A percentile compares a stretch with the other conserved stretches of the same genome.
phyloP scores from a whole-genome alignment of 1,284 basidiomycete species.

The Sphagnurus paluster region DNA sequence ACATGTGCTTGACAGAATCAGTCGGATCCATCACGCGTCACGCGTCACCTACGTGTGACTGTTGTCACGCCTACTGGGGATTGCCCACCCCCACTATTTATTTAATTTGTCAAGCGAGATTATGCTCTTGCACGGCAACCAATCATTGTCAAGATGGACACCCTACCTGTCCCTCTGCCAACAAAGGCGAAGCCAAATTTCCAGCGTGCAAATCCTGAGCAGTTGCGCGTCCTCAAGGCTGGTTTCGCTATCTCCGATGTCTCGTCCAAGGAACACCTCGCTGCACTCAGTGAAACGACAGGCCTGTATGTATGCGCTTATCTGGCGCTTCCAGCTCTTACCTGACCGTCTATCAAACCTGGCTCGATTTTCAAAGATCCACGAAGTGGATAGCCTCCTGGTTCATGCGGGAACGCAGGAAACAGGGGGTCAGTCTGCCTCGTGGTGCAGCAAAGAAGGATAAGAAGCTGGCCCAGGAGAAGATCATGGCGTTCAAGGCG shows the following conservation, averaged over 20 bases:
- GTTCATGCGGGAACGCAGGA: constrained; percentile 21
- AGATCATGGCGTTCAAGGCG: constrained; percentile 18
- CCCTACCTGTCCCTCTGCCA: constrained; percentile 8
- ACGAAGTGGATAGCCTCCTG: constrained; percentile 23
- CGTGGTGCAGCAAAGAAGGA: not conserved
- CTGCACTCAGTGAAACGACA: constrained; percentile 15
- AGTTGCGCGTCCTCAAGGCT: constrained; percentile 14
- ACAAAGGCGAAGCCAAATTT: constrained; percentile 10
- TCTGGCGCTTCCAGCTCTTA: not conserved
- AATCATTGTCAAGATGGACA: constrained; percentile 12
- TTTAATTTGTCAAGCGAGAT: no score
- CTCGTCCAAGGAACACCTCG: constrained; percentile 8
- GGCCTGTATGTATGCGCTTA: constrained; percentile 23
- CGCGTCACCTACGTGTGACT: no score
- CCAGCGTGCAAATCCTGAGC: constrained; percentile 12
- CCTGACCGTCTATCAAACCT: constrained; percentile 5
- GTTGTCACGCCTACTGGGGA: no score
- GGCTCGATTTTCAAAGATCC: constrained; percentile 13
- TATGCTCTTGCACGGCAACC: not conserved
- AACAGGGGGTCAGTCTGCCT: not conserved
- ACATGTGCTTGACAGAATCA: no score
- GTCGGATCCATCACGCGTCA: no score
- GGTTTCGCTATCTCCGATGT: constrained; percentile 12
- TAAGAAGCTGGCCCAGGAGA: constrained; percentile 8
- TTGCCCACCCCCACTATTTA: no score